Conservation (phyloP, 2,329 filamentous ascomycete genomes). For the Penicillium sp. region DNA sequence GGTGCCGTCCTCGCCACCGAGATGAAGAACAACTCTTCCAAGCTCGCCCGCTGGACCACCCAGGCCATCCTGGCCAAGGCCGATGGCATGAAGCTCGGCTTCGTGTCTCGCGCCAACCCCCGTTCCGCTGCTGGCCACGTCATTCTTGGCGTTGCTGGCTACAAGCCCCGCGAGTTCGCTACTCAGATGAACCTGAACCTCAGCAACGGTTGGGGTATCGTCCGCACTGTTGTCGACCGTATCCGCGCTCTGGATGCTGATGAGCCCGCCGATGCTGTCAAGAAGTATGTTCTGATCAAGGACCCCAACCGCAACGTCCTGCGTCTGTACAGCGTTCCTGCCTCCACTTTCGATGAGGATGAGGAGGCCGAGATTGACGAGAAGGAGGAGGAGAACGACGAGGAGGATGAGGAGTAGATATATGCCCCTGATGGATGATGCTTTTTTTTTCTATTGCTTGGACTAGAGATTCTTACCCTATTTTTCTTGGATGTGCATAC, state of each 20-base stretch:
- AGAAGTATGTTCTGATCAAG: constrained; percentile 64
- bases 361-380: constrained; percentile 66
- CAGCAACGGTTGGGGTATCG: constrained; percentile 98
- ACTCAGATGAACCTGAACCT: constrained; percentile 97
- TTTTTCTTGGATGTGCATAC: constrained; percentile 27
- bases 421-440: constrained; percentile 19
- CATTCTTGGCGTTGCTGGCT: constrained; percentile 91
- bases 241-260: constrained; percentile 47
- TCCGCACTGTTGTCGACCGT: constrained; percentile 95
- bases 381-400: constrained; percentile 59
- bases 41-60: constrained; percentile 95
- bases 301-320: constrained; percentile 98
- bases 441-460: constrained; percentile 9
- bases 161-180: constrained; percentile 97
- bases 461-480: constrained; percentile 22
- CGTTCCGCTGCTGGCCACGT: constrained; percentile 93
- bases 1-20: constrained; percentile 97
- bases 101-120: constrained; percentile 92
- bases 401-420: constrained; percentile 53
- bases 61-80: constrained; percentile 96
- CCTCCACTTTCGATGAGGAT: constrained; percentile 84
- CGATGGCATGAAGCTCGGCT: constrained; percentile 98
- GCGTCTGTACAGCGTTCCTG: constrained; percentile 87
- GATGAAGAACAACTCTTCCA: constrained; percentile 99
- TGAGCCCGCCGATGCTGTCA: constrained; percentile 47